Conservation (phyloP, 2,329 filamentous ascomycete species). For the Penicillium psychrosexuale region DNA sequence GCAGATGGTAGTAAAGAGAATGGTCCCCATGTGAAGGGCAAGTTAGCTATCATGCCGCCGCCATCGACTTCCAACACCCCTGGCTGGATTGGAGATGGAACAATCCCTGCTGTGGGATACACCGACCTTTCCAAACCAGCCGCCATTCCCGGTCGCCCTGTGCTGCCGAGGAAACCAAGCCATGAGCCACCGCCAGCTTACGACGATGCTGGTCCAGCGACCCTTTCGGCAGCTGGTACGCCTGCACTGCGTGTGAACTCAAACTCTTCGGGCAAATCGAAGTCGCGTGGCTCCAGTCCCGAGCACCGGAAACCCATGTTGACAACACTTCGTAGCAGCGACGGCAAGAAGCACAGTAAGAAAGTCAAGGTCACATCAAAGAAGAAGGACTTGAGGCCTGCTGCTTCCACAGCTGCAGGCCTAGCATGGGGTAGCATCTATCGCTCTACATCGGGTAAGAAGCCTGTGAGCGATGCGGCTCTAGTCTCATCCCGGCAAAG, state of each 20-base stretch:
- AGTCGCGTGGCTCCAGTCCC: constrained; percentile 59
- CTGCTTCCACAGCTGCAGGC: constrained; percentile 61
- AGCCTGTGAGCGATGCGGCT: constrained; percentile 29
- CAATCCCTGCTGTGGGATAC: constrained; percentile 76
- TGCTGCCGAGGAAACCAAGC: constrained; percentile 17
- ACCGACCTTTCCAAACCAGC: constrained; percentile 73
- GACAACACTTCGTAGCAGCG: constrained; percentile 52
- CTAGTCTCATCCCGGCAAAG: constrained; percentile 30
- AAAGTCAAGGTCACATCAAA: constrained; percentile 37
- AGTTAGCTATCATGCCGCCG: constrained; percentile 17
- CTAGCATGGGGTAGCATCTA: constrained; percentile 55
- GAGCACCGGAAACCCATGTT: constrained; percentile 59
- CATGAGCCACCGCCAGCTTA: constrained; percentile 21
- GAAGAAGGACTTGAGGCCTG: constrained; percentile 48
- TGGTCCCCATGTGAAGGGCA: constrained; percentile 29
- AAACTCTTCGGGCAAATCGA: constrained; percentile 38
- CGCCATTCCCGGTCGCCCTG: constrained; percentile 51
- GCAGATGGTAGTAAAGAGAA: constrained; percentile 21
- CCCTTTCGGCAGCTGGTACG: constrained; percentile 13
- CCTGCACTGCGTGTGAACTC: constrained; percentile 27
- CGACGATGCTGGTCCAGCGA: constrained; percentile 12
- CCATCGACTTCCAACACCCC: constrained; percentile 29
- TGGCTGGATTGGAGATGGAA: constrained; percentile 75
- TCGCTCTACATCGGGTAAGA: constrained; percentile 25
- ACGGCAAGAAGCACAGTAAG: constrained; percentile 46